Conservation (phyloP, 306 rosid species). For the Glycine soja region DNA sequence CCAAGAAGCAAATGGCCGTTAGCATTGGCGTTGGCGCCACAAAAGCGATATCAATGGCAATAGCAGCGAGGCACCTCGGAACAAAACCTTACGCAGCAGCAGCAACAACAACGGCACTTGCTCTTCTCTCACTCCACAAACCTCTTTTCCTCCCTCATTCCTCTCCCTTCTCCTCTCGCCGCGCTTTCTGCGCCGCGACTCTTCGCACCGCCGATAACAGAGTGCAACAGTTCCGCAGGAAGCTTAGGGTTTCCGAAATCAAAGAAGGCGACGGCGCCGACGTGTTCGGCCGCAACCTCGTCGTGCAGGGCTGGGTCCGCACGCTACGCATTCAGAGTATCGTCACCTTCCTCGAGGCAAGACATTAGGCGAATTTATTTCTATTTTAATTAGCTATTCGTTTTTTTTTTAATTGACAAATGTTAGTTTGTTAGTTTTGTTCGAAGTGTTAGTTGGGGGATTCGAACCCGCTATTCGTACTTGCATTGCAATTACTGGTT, state of each 20-base stretch:
- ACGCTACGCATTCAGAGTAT: conserved; percentile 83
- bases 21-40: neutral
- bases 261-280: conserved; percentile 73
- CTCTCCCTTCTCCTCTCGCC: conserved; percentile 41
- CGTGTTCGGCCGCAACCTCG: conserved; percentile 63
- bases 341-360: conserved; percentile 86
- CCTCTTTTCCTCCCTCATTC: conserved; percentile 43
- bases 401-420: neutral
- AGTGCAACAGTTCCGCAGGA: conserved; percentile 79
- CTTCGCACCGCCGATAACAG: conserved; percentile 59
- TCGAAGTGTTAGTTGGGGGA: too few species aligned
- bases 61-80: conserved; percentile 40
- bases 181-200: conserved; percentile 55
- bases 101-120: conserved; percentile 1
- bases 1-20: conserved; percentile 16
- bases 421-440: too few species aligned
- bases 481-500: conserved; percentile 1
- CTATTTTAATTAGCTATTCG: neutral
- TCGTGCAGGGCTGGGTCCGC: conserved; percentile 85
- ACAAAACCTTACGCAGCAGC: conserved; percentile 34
- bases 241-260: conserved; percentile 70
- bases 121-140: conserved; percentile 39
- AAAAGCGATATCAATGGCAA: conserved; percentile 36
- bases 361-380: too few species aligned
- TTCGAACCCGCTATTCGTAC: neutral